These are phyloP conservation scores for Aspergillus fischeri DNA, from an alignment of 2,329 filamentous ascomycete species.

Conservation along the genomic window DNA sequence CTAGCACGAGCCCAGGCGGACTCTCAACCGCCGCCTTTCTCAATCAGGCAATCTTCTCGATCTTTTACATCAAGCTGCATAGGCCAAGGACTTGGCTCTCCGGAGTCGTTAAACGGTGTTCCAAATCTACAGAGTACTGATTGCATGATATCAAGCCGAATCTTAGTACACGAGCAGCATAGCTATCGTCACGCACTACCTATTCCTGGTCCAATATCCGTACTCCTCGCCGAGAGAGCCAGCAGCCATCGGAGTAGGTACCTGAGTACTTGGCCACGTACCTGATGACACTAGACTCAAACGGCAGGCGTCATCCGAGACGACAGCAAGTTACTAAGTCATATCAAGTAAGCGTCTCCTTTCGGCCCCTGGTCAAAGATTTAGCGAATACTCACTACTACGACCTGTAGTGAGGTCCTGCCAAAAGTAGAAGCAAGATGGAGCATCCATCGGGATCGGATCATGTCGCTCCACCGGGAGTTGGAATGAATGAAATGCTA, in stretches of 20 bases:
- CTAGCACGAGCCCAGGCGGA: not conserved
- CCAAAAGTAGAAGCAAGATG: too few species aligned
- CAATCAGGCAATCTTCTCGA: not conserved
- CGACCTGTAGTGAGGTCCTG: too few species aligned
- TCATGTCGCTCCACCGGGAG: not conserved
- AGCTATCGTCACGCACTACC: too few species aligned
- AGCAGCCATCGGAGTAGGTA: too few species aligned
- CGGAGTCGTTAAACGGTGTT: too few species aligned
- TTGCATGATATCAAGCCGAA: too few species aligned
- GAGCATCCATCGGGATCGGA: not conserved
- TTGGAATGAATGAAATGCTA: not conserved
- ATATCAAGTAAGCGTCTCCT: not conserved
- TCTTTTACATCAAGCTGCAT: not conserved
- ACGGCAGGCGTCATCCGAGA: not conserved
- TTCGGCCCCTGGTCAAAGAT: not conserved
- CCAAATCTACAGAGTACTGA: too few species aligned
- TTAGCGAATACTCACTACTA: not conserved
- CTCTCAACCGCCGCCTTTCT: not conserved
- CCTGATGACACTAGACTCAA: not conserved
- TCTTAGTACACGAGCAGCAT: too few species aligned
- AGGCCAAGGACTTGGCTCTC: too few species aligned
- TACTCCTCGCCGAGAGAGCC: too few species aligned
- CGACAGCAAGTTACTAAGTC: not conserved
- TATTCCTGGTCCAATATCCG: too few species aligned
- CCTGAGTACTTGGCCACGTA: too few species aligned